Base-by-base conservation (phyloP, 2,329 filamentous ascomycete genomes). In the Beauveria sp. region DNA sequence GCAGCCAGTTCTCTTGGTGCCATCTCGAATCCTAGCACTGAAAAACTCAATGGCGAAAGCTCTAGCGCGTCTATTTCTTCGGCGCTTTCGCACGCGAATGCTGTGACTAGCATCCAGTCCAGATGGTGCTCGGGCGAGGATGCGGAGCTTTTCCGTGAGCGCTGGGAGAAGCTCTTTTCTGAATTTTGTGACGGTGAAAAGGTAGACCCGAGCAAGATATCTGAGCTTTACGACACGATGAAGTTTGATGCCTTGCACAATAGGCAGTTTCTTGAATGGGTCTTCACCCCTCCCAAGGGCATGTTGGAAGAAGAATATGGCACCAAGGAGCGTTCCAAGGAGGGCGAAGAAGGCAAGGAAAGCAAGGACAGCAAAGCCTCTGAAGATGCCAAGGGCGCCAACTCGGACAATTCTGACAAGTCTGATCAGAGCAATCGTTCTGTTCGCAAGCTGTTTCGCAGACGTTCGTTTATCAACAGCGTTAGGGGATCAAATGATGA, bases 201-300 rank as follows among this genome's bases (percentile, higher is more conserved):
- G 78, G 92, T 97, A 20, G 94, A 99, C 73, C 96, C 96, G 20
- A 96, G 92, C 80, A 99, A 99, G 78, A 93, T 99, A 64, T 97
- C 92, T 5, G 94, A 99, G 76, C 83, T 99, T 3, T 99, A 99
- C 73, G 94, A 99, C 73, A 97, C 93, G 22, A 97, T 99, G 94
- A 99, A 99, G 74, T 99, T 97, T 66, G 94, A 99, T 72, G 94
- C 94, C 1, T 80, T 99, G 16, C 96, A 99, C 75, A 99, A 99
- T 71, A 87, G 94, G 2, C 91, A 92, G 64, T 99, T 99, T 69
- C 79, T 99, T 4, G 94, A 99, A 73, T 97, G 94, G 91, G 89
- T 97, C 0, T 99, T 99, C 68, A 96, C 92, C 18, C 94, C 94
- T 2, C 87, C 90, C 40, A 87, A 85, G 68, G 82, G 80, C 62